Conservation (phyloP, 2,329 filamentous ascomycete species). For the Paramyrothecium roridum region DNA sequence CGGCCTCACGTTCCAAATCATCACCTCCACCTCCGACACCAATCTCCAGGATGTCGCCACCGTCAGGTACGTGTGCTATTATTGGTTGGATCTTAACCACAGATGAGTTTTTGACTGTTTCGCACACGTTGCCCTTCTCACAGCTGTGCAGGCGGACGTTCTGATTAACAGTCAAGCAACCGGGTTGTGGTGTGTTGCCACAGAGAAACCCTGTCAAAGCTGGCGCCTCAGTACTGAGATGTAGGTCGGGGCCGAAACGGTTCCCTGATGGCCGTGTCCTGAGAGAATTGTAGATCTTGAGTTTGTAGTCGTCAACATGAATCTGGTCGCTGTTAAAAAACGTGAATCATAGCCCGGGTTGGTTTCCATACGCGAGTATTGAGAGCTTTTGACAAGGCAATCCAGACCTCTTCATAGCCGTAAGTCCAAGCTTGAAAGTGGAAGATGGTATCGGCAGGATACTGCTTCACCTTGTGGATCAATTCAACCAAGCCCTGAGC, state of each 20-base stretch:
- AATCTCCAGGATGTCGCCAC: constrained; percentile 65
- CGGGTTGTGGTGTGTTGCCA: constrained; percentile 66
- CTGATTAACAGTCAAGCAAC: constrained; percentile 66
- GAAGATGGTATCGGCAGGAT: constrained; percentile 73
- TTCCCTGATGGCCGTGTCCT: constrained; percentile 37
- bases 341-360: not conserved
- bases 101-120: constrained; percentile 39
- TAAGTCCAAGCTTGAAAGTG: constrained; percentile 90
- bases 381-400: constrained; percentile 70
- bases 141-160: constrained; percentile 78
- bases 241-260: constrained; percentile 35
- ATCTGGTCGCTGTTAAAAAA: constrained; percentile 43
- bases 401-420: constrained; percentile 86
- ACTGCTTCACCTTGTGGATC: constrained; percentile 62
- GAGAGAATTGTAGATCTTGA: constrained; percentile 67
- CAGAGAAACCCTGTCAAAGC: constrained; percentile 70
- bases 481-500: constrained; percentile 75
- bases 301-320: constrained; percentile 81
- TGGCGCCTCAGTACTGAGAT: constrained; percentile 57
- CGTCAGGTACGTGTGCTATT: constrained; percentile 59
- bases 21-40: constrained; percentile 78
- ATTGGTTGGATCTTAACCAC: constrained; percentile 79
- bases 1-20: constrained; percentile 66
- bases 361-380: constrained; percentile 51
- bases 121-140: constrained; percentile 67